Evolutionary conservation across 192 early-diverging fungal genomes (phyloP).

Genomic region (Coemansia sp.): DNA sequence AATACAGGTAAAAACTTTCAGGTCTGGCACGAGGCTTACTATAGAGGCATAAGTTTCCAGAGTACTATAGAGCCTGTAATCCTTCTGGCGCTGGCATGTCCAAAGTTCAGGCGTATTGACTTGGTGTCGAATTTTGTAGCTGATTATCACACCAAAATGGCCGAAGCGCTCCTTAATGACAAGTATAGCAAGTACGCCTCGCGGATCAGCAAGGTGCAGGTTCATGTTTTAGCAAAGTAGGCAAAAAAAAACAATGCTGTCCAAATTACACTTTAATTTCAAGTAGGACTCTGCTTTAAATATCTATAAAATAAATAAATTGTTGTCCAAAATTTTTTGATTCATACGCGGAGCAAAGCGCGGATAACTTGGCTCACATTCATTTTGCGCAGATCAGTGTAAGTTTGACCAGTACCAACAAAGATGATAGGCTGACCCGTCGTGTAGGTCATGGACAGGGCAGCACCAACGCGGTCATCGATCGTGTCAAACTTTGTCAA

Average conservation of each 20-base stretch:
- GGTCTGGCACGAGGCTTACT: background rate
- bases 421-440: slow-evolving; percentile 95
- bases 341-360: slow-evolving; percentile 56
- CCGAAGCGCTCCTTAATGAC: background rate
- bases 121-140: background rate
- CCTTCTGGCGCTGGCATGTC: background rate
- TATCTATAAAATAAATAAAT: background rate
- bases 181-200: background rate
- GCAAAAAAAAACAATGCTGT: background rate
- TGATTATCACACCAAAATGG: background rate
- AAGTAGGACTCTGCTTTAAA: background rate
- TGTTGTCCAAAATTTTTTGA: too few species aligned
- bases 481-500: slow-evolving; percentile 96
- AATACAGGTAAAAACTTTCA: background rate
- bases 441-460: slow-evolving; percentile 92
- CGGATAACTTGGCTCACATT: slow-evolving; percentile 74
- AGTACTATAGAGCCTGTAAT: background rate
- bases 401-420: slow-evolving; percentile 97
- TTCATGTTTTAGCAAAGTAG: too few species aligned
- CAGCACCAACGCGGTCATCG: slow-evolving; percentile 96
- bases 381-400: slow-evolving; percentile 90
- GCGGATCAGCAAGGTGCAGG: background rate
- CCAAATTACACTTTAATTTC: background rate
- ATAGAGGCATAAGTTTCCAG: background rate
- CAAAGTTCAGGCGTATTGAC: background rate